A percentile compares a stretch with the other conserved stretches of the same genome.
These are phyloP conservation scores for Isabelozyma pseudorhagii DNA, from an alignment of 805 yeast species.

Conservation along the genomic window DNA sequence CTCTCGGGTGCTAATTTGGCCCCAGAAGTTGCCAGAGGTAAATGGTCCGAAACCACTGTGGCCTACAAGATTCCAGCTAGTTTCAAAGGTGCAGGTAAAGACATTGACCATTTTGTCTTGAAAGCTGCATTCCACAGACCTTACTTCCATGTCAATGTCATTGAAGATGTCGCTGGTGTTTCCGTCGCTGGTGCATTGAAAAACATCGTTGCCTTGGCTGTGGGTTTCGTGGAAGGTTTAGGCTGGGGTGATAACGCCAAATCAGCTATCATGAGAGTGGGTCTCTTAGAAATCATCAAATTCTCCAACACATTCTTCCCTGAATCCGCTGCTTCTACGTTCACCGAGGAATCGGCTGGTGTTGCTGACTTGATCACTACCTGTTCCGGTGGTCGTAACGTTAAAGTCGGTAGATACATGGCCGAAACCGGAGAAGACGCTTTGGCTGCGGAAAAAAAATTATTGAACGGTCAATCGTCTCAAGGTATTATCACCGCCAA, in stretches of 20 bases:
- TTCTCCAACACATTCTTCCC: constrained; percentile 57
- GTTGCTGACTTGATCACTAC: constrained; percentile 48
- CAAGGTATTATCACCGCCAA: constrained; percentile 46
- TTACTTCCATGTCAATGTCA: constrained; percentile 45
- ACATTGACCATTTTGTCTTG: constrained; percentile 37
- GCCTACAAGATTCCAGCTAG: constrained; percentile 39
- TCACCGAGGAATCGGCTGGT: constrained; percentile 45
- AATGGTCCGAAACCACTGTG: constrained; percentile 47
- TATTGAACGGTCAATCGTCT: constrained; percentile 45
- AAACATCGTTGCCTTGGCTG: constrained; percentile 45
- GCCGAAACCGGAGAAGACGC: constrained; percentile 40
- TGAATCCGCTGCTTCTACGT: constrained; percentile 32
- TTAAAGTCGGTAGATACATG: constrained; percentile 45
- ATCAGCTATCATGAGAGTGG: constrained; percentile 47
- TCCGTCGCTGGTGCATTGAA: constrained; percentile 47
- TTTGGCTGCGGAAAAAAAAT: constrained; percentile 40
- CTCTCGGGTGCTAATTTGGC: constrained; percentile 49
- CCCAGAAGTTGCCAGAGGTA: constrained; percentile 43
- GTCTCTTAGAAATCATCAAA: constrained; percentile 40
- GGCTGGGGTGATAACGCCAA: constrained; percentile 52
- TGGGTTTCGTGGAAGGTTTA: constrained; percentile 45
- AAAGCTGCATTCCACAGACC: constrained; percentile 45
- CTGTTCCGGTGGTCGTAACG: constrained; percentile 47
- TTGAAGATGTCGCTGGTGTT: constrained; percentile 44
- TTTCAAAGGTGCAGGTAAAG: constrained; percentile 39